Evolutionary conservation across 768 basidiomycete genomes (phyloP).

Genomic region (Phlebiopsis gigantea): DNA sequence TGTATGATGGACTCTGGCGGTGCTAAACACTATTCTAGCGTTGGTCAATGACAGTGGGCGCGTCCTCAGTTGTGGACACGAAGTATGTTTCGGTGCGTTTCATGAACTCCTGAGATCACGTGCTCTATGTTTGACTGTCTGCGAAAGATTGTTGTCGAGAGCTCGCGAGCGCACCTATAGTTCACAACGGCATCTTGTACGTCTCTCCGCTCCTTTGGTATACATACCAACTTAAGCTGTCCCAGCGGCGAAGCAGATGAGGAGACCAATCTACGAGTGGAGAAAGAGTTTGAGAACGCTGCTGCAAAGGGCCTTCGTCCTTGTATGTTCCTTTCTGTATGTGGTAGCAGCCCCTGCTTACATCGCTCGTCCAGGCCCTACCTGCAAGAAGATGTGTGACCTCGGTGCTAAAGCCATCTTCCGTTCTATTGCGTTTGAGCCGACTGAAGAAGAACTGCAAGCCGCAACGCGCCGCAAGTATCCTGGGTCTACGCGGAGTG

Average conservation of each 20-base stretch:
- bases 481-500: slow-evolving; percentile 15
- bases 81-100: slow-evolving; percentile 51
- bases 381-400: slow-evolving; percentile 64
- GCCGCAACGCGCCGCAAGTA: slow-evolving; percentile 32
- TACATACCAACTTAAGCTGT: not conserved
- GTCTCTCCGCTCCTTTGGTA: slow-evolving; percentile 15
- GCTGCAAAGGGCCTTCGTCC: slow-evolving; percentile 53
- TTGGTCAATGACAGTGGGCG: slow-evolving; percentile 47
- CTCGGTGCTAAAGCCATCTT: slow-evolving; percentile 48
- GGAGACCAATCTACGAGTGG: slow-evolving; percentile 46
- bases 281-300: slow-evolving; percentile 54
- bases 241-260: slow-evolving; percentile 51
- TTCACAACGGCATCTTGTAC: slow-evolving; percentile 58
- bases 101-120: too few species aligned
- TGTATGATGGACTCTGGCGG: not conserved
- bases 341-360: not conserved
- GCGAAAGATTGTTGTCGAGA: slow-evolving; percentile 58
- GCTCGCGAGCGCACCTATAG: slow-evolving; percentile 44
- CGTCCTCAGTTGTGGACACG: slow-evolving; percentile 62
- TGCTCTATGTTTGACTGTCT: too few species aligned
- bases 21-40: slow-evolving; percentile 26
- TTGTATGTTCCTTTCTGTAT: slow-evolving; percentile 36
- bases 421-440: slow-evolving; percentile 63
- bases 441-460: slow-evolving; percentile 52
- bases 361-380: slow-evolving; percentile 41